Conservation (phyloP, 805 yeast genomes). For the Torulaspora microellipsoides region DNA sequence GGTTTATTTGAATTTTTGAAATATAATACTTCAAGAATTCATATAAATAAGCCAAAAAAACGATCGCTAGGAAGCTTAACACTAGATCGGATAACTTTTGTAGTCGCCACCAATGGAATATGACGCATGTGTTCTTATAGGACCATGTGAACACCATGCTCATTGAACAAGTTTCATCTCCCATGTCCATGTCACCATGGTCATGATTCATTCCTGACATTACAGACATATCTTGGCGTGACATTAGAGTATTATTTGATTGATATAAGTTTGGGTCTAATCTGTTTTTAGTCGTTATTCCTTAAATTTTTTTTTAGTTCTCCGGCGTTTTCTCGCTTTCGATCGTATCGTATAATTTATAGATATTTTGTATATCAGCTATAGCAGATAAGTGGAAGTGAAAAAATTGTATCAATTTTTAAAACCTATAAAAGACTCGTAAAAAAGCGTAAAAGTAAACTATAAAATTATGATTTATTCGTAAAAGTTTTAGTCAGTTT, state of each 20-base stretch:
- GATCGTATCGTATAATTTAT: too few species aligned
- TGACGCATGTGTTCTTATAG: conserved; percentile 64
- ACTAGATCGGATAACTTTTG: conserved; percentile 47
- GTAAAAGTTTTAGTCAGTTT: conserved; percentile 15
- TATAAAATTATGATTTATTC: conserved; percentile 1
- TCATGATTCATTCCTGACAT: conserved; percentile 19
- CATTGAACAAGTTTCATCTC: conserved; percentile 46
- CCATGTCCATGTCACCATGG: conserved; percentile 25
- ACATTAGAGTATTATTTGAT: neutral
- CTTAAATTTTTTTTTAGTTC: too few species aligned
- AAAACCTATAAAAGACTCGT: conserved; percentile 13
- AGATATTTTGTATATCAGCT: too few species aligned
- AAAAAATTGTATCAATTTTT: conserved; percentile 9
- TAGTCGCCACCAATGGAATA: conserved; percentile 79
- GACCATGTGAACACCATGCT: conserved; percentile 80
- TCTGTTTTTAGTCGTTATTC: too few species aligned
- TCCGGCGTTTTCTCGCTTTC: too few species aligned
- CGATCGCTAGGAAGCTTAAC: conserved; percentile 47
- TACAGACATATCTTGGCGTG: conserved; percentile 7
- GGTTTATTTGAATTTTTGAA: conserved; percentile 10
- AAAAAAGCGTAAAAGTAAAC: conserved; percentile 11
- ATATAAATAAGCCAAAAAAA: conserved; percentile 49
- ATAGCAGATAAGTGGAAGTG: neutral
- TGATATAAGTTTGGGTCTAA: too few species aligned
- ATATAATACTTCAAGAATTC: conserved; percentile 42